Percentiles rank a stretch among this genome's conserved stretches.
Conservation (phyloP, 139 green algal species). For the Chara braunii region DNA sequence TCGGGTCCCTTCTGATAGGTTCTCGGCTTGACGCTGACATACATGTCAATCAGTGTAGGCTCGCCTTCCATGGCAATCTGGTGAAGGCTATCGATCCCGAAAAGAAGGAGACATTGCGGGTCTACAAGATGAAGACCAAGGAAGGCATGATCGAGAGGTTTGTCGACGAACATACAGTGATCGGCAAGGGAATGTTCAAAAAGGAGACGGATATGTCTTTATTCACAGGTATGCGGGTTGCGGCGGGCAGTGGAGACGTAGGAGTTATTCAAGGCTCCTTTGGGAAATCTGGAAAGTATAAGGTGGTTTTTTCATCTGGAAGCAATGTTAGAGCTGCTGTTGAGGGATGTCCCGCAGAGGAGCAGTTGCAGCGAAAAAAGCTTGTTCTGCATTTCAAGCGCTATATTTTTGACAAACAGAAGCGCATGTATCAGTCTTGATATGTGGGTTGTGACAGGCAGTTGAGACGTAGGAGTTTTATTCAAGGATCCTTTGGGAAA, state of each 20-base stretch:
- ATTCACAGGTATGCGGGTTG: slow-evolving; percentile 59
- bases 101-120: slow-evolving; percentile 10
- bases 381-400: slow-evolving; percentile 7
- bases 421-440: slow-evolving; percentile 33
- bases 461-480: slow-evolving; percentile 15
- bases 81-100: slow-evolving; percentile 7
- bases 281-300: slow-evolving; percentile 40
- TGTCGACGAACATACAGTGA: slow-evolving; percentile 47
- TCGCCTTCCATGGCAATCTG: slow-evolving; percentile 77
- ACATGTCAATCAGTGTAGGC: slow-evolving; percentile 58
- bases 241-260: slow-evolving; percentile 1
- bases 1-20: slow-evolving; percentile 74
- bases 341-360: neutral
- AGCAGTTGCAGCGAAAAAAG: neutral
- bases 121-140: slow-evolving; percentile 5
- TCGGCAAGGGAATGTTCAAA: slow-evolving; percentile 84
- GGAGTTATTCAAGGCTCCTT: slow-evolving; percentile 36
- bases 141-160: slow-evolving; percentile 6
- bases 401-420: slow-evolving; percentile 12
- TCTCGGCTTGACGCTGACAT: slow-evolving; percentile 68
- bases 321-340: neutral
- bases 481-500: slow-evolving; percentile 39
- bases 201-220: slow-evolving; percentile 79
- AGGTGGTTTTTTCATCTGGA: slow-evolving; percentile 12
- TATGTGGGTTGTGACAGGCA: slow-evolving; percentile 35